These are phyloP conservation scores for Decorospora gaudefroyi DNA, from an alignment of 2,329 filamentous ascomycete genomes.

Conservation along the genomic window DNA sequence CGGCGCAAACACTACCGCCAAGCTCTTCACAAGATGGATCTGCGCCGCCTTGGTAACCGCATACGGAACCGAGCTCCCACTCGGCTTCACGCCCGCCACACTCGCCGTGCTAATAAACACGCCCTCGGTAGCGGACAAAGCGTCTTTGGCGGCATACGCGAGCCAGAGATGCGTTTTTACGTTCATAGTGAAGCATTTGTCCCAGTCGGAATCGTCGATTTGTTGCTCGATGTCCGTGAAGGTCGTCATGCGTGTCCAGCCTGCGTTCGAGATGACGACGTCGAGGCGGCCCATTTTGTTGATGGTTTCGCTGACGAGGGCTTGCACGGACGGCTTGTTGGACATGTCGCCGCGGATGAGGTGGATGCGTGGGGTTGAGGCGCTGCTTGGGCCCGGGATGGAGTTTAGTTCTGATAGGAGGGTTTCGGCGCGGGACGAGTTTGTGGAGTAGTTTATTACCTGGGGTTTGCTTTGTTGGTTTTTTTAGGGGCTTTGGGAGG, in stretches of 20 bases:
- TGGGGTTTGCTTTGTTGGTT: slow-evolving; percentile 17
- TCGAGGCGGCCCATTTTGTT: slow-evolving; percentile 54
- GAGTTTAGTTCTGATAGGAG: slow-evolving; percentile 51
- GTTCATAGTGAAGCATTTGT: slow-evolving; percentile 67
- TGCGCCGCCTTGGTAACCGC: slow-evolving; percentile 77
- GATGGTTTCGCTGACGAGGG: slow-evolving; percentile 52
- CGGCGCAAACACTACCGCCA: slow-evolving; percentile 64
- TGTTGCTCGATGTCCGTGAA: slow-evolving; percentile 63
- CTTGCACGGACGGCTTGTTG: slow-evolving; percentile 49
- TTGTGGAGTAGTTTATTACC: slow-evolving; percentile 56
- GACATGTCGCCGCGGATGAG: slow-evolving; percentile 54
- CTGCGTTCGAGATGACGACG: slow-evolving; percentile 57
- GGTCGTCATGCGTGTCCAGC: slow-evolving; percentile 65
- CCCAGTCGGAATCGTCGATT: slow-evolving; percentile 66
- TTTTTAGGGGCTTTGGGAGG: not conserved
- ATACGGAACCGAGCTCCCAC: slow-evolving; percentile 71
- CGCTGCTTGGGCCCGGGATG: slow-evolving; percentile 44
- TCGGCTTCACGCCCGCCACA: slow-evolving; percentile 66
- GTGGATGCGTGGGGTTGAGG: slow-evolving; percentile 48
- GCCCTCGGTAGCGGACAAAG: slow-evolving; percentile 63
- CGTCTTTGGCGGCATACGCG: slow-evolving; percentile 61
- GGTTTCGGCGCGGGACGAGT: slow-evolving; percentile 47
- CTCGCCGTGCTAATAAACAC: slow-evolving; percentile 68
- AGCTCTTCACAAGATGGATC: slow-evolving; percentile 67
- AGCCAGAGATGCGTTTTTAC: slow-evolving; percentile 59